These are phyloP conservation scores for Kwoniella dejecticola DNA, from an alignment of 768 basidiomycete genomes.

Conservation along the genomic window DNA sequence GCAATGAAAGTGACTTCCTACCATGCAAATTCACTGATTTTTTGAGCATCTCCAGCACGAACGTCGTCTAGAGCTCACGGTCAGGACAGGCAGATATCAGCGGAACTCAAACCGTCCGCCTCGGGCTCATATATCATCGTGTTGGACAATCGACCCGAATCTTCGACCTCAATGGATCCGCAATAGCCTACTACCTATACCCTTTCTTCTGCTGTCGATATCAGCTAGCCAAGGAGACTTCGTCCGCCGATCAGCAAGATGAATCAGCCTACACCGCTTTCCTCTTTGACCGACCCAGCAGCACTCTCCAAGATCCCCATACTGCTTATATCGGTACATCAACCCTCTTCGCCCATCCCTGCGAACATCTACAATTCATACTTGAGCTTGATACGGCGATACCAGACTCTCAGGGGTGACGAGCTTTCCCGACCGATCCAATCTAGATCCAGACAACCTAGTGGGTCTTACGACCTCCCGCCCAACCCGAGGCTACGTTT, in stretches of 20 bases:
- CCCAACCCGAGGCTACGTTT: slow-evolving; percentile 59
- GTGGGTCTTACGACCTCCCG: slow-evolving; percentile 16
- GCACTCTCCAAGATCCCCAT: slow-evolving; percentile 83
- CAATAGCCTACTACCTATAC: background rate
- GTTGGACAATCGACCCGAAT: background rate
- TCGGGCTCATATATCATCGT: background rate
- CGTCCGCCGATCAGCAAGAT: slow-evolving; percentile 3
- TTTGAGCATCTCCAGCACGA: too few relatives aligned
- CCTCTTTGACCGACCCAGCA: slow-evolving; percentile 44
- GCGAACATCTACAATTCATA: slow-evolving; percentile 71
- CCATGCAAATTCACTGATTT: background rate
- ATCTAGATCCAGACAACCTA: slow-evolving; percentile 60
- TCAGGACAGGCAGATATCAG: background rate
- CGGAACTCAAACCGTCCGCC: background rate
- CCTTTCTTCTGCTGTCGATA: background rate
- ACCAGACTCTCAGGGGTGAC: slow-evolving; percentile 71
- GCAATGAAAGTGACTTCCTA: background rate
- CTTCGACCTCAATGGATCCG: background rate
- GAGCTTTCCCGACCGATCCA: slow-evolving; percentile 58
- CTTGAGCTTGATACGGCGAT: slow-evolving; percentile 74
- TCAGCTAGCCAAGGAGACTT: background rate
- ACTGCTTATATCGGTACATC: slow-evolving; percentile 74
- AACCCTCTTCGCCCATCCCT: slow-evolving; percentile 64
- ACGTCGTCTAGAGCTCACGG: background rate
- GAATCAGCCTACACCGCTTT: slow-evolving; percentile 28